Evolutionary conservation across 2,329 filamentous ascomycete species (phyloP).

Genomic region (Penicillium vulpinum): DNA sequence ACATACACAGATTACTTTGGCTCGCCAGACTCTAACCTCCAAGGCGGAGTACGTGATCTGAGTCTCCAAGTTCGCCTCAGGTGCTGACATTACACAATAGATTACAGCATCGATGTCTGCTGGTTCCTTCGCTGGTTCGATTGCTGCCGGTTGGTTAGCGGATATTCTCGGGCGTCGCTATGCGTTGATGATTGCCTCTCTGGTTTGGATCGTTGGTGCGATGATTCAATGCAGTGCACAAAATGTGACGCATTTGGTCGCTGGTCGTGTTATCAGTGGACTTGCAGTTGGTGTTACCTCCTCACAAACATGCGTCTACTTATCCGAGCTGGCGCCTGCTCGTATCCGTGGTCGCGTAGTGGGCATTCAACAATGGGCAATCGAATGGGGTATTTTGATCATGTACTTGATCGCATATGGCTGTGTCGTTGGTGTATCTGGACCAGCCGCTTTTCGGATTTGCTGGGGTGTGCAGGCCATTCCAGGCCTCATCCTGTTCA

Average conservation of each 20-base stretch:
- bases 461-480: constrained; percentile 66
- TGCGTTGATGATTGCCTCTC: constrained; percentile 26
- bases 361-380: constrained; percentile 48
- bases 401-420: constrained; percentile 48
- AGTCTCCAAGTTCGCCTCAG: background rate
- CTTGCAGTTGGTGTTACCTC: constrained; percentile 44
- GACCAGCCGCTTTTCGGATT: constrained; percentile 55
- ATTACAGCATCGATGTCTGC: constrained; percentile 62
- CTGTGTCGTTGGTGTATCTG: constrained; percentile 35
- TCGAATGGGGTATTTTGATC: constrained; percentile 47
- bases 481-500: constrained; percentile 57
- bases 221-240: constrained; percentile 32
- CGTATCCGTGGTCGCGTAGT: constrained; percentile 46
- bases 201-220: constrained; percentile 29
- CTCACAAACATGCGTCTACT: constrained; percentile 47
- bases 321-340: constrained; percentile 46
- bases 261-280: constrained; percentile 30
- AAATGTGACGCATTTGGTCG: constrained; percentile 26
- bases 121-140: constrained; percentile 24
- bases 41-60: constrained; percentile 33
- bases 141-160: constrained; percentile 25
- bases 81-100: constrained; percentile 39
- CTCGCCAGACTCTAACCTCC: constrained; percentile 41
- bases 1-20: constrained; percentile 59
- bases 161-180: constrained; percentile 28